These are phyloP conservation scores for Emydomyces testavorans DNA, from an alignment of 2,329 filamentous ascomycete species.

Conservation along the genomic window DNA sequence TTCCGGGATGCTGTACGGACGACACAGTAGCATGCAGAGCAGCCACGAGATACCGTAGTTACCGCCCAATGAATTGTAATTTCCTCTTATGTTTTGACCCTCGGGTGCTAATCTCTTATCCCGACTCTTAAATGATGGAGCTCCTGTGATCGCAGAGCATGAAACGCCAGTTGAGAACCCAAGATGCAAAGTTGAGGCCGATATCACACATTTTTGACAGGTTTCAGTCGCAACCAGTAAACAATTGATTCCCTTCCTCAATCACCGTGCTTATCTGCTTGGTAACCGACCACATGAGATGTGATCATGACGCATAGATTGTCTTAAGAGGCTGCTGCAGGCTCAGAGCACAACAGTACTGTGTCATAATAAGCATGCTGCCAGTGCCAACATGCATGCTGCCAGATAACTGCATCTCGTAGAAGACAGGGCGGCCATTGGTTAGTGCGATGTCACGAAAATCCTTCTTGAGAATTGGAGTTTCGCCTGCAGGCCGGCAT, in stretches of 20 bases:
- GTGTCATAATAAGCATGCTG: too few relatives aligned
- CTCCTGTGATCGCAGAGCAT: too few relatives aligned
- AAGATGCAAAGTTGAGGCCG: neutral
- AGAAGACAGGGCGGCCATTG: neutral
- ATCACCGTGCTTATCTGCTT: slow-evolving; percentile 3
- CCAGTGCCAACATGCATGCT: neutral
- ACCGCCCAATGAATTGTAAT: neutral
- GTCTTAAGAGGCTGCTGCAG: too few relatives aligned
- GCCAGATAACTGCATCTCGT: neutral
- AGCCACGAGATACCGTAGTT: too few relatives aligned
- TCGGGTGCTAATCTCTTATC: too few relatives aligned
- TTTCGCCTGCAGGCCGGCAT: slow-evolving; percentile 4
- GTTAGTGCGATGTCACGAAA: neutral
- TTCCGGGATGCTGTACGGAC: slow-evolving; percentile 8
- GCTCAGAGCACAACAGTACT: neutral
- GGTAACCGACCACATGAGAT: slow-evolving; percentile 2
- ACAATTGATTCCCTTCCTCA: neutral
- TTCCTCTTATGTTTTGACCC: too few relatives aligned
- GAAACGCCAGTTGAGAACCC: neutral
- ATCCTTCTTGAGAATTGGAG: neutral
- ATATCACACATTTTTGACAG: neutral
- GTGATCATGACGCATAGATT: too few relatives aligned
- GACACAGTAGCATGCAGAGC: neutral
- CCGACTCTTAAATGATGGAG: too few relatives aligned
- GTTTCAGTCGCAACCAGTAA: neutral